These are phyloP conservation scores for Phanerodontia chrysosporium DNA, from an alignment of 768 basidiomycete species.

Conservation along the genomic window DNA sequence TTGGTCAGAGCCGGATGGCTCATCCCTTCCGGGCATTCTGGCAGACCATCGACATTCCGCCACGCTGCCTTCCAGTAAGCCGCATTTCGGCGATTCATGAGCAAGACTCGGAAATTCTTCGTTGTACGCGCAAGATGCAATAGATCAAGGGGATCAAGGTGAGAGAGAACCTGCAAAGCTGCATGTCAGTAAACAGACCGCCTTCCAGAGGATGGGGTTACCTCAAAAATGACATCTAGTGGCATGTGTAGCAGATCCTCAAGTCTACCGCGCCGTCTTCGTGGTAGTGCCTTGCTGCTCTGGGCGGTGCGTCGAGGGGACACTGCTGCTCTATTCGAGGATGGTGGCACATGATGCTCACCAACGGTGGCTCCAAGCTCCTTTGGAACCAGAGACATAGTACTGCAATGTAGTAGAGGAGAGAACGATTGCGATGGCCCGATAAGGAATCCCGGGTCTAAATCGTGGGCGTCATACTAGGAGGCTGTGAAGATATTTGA, in stretches of 20 bases:
- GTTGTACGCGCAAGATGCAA: slow-evolving; percentile 7
- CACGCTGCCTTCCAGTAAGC: slow-evolving; percentile 5
- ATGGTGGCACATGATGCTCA: too few relatives aligned
- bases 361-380: too few relatives aligned
- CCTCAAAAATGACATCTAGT: slow-evolving; percentile 7
- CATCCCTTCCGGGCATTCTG: slow-evolving; percentile 2
- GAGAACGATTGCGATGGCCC: too few relatives aligned
- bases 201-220: not conserved
- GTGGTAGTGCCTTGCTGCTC: not conserved
- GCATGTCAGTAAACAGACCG: not conserved
- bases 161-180: not conserved
- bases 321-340: too few relatives aligned
- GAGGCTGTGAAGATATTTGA: too few relatives aligned
- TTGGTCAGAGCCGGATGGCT: slow-evolving; percentile 11
- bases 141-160: not conserved
- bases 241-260: slow-evolving; percentile 4
- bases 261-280: slow-evolving; percentile 1
- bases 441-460: too few relatives aligned
- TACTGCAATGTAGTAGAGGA: too few relatives aligned
- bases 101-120: not conserved
- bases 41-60: slow-evolving; percentile 1
- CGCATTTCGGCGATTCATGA: not conserved
- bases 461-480: too few relatives aligned
- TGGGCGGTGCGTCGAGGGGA: not conserved
- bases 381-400: too few relatives aligned